phyloP scores from a whole-genome alignment of 164 flowering plant species.

The Dillenia suffruticosa region DNA sequence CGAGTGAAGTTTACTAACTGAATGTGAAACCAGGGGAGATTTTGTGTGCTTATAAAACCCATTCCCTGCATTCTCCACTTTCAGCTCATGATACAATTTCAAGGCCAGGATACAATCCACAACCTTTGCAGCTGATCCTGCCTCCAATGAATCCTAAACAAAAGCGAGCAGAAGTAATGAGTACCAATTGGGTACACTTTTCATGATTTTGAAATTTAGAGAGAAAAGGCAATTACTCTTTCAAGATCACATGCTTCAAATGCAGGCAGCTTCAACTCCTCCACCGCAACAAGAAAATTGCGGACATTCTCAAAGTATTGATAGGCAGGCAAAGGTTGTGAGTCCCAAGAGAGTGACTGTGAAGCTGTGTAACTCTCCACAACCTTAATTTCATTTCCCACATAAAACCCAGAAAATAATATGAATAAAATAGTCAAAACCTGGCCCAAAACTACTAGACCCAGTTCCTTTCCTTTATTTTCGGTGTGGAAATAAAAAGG shows the following conservation, averaged over 20 bases:
- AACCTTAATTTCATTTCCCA: constrained; percentile 34
- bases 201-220: background rate
- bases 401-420: background rate
- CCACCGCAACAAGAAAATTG: constrained; percentile 73
- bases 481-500: no score
- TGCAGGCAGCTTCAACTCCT: constrained; percentile 69
- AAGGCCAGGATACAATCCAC: constrained; percentile 84
- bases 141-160: constrained; percentile 56
- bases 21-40: constrained; percentile 52
- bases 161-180: background rate
- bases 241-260: constrained; percentile 95
- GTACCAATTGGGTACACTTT: background rate
- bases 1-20: constrained; percentile 31
- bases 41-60: constrained; percentile 45
- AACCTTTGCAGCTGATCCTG: constrained; percentile 64
- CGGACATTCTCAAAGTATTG: constrained; percentile 91
- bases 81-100: constrained; percentile 74
- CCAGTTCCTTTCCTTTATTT: no score
- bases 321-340: constrained; percentile 78
- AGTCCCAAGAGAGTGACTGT: constrained; percentile 37
- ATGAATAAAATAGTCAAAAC: background rate
- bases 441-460: no score
- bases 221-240: constrained; percentile 41
- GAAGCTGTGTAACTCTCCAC: constrained; percentile 49
- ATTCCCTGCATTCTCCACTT: constrained; percentile 41